Conservation (phyloP, 2,329 filamentous ascomycete species). For the Sclerotinia spermophila region DNA sequence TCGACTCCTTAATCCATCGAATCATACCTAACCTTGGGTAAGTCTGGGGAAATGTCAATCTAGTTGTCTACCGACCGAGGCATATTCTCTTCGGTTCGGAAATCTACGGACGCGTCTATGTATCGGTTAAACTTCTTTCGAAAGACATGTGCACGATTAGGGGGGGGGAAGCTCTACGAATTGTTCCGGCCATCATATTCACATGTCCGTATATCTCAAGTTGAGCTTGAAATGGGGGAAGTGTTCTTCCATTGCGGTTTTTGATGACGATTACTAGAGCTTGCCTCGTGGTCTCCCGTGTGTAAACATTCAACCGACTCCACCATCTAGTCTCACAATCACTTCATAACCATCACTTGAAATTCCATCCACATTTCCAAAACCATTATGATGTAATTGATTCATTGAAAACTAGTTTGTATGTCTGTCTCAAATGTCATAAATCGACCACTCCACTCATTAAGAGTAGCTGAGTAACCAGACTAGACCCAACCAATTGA, state of each 20-base stretch:
- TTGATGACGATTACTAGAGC: slow-evolving; percentile 2
- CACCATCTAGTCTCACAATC: slow-evolving; percentile 1
- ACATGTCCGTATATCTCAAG: neutral
- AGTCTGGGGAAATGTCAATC: neutral
- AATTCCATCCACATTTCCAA: neutral
- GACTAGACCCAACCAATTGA: slow-evolving; percentile 24
- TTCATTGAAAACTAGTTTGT: slow-evolving; percentile 12
- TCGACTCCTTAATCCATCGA: neutral
- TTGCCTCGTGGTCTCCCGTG: neutral
- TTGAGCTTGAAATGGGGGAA: neutral
- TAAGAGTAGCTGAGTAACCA: slow-evolving; percentile 9
- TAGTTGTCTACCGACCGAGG: neutral
- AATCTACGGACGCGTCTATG: neutral
- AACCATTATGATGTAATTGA: slow-evolving; percentile 5
- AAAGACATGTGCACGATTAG: neutral
- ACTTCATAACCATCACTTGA: slow-evolving; percentile 1
- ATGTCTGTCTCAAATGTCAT: slow-evolving; percentile 7
- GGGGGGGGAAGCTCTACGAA: neutral
- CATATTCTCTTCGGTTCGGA: neutral
- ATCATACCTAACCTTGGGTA: neutral
- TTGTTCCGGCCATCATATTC: neutral
- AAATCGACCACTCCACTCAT: slow-evolving; percentile 14
- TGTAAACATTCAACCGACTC: neutral
- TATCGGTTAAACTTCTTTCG: neutral
- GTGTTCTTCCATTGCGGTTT: neutral